These are phyloP conservation scores for Vigna angularis DNA, from an alignment of 306 rosid species.

Conservation along the genomic window DNA sequence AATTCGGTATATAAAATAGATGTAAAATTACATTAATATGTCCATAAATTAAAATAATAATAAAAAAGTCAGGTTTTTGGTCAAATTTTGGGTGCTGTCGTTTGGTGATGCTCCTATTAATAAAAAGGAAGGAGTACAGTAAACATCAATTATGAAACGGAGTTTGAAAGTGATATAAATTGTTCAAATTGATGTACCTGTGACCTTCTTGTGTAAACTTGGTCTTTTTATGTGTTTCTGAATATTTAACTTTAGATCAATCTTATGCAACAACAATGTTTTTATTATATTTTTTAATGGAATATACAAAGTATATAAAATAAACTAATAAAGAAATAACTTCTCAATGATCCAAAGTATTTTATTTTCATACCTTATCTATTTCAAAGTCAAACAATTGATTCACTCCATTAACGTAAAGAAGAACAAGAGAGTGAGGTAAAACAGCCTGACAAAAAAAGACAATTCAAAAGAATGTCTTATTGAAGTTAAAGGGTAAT, in stretches of 20 bases:
- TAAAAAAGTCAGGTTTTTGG: no score
- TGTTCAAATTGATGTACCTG: background rate
- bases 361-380: background rate
- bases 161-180: background rate
- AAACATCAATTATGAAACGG: no score
- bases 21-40: no score
- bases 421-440: conserved; percentile 46
- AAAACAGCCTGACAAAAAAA: conserved; percentile 67
- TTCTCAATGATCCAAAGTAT: background rate
- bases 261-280: background rate
- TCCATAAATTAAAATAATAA: no score
- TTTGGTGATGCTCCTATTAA: no score
- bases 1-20: no score
- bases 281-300: no score
- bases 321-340: no score
- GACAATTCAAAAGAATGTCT: background rate
- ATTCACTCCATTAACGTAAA: conserved; percentile 67
- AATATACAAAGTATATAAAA: no score
- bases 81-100: no score
- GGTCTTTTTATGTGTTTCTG: background rate
- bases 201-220: no score
- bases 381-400: conserved; percentile 41
- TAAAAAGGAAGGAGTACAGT: no score
- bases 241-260: background rate
- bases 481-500: background rate